phyloP scores from a whole-genome alignment of 2,329 filamentous ascomycete genomes.

The Aspergillus bombycis region DNA sequence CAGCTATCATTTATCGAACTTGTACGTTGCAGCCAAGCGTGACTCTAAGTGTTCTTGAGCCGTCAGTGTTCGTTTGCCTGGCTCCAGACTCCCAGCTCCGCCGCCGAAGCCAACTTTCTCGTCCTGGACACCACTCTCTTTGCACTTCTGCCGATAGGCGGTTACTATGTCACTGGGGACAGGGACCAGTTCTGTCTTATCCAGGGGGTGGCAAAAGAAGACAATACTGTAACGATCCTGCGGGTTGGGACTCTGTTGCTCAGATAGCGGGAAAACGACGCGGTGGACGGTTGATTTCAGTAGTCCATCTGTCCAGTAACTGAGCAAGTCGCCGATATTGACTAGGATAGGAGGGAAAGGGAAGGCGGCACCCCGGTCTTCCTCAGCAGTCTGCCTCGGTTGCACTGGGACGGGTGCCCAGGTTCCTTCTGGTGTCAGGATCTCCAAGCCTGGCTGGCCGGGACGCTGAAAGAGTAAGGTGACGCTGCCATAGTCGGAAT shows the following conservation, averaged over 20 bases:
- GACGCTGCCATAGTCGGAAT: constrained; percentile 79
- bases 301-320: constrained; percentile 88
- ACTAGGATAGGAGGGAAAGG: constrained; percentile 70
- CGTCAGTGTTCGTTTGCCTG: constrained; percentile 51
- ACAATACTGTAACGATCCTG: constrained; percentile 61
- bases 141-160: constrained; percentile 39
- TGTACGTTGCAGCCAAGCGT: constrained; percentile 63
- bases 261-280: constrained; percentile 69
- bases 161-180: constrained; percentile 58
- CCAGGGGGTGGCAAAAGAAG: constrained; percentile 66
- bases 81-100: constrained; percentile 37
- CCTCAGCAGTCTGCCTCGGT: constrained; percentile 42
- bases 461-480: constrained; percentile 80
- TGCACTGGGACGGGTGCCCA: constrained; percentile 71
- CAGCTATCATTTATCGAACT: constrained; percentile 34
- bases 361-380: constrained; percentile 38
- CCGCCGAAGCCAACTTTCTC: constrained; percentile 47
- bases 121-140: constrained; percentile 29
- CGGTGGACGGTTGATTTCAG: constrained; percentile 87
- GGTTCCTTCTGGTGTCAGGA: constrained; percentile 61
- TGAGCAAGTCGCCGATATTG: constrained; percentile 72
- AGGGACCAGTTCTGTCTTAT: constrained; percentile 56
- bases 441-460: constrained; percentile 84
- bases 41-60: constrained; percentile 62
- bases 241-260: constrained; percentile 39